Base-by-base conservation (phyloP, 441 rosid species). In the Eruca vesicaria region DNA sequence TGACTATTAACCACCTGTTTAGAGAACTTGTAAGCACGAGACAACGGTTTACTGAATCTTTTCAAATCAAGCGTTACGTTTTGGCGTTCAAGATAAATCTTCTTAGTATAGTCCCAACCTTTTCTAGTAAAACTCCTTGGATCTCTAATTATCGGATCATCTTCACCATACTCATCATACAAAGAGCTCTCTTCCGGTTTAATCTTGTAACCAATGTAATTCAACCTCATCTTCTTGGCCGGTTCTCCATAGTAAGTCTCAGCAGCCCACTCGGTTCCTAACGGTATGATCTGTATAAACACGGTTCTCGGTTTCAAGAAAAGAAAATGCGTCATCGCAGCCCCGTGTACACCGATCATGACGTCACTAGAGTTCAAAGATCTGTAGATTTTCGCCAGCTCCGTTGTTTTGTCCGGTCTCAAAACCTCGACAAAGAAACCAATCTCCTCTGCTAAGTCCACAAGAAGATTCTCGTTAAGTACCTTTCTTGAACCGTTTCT, bases 331-430 rank as follows among this genome's bases (percentile, higher is more conserved):
- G 99, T 95, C 97, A 95, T 88, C 19, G 98, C 96, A 15, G 99
- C 99, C 43, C 99, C 96, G 12, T 95, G 99, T 16, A 95, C 99
- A 45, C 98, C 99, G 21, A 95, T 74, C 97, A 91, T 88, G 0
- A 81, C 98, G 43, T 92, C 86, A 16, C 98, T 95, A 4, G 96
- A 86, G 68, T 95, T 92, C 28, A 91, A 83, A 26, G 52, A 82
- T 16, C 72, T 56, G 53, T 93, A 92, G 43, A 91, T 86, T 87
- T 80, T 88, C 3, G 97, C 94, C 67, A 95, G 76, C 75, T 95
- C 99, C 2, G 91, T 86, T 0, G 87, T 89, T 45, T 36, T 43
- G 19, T 77, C 86, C 32, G 99, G 98, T 79, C 85, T 86, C 55
- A 93, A 14, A 65, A 95, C 80, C 79, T 84, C 71, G 3, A 95